phyloP scores from a whole-genome alignment of 257 asterid genomes.

The Solanum rostratum region DNA sequence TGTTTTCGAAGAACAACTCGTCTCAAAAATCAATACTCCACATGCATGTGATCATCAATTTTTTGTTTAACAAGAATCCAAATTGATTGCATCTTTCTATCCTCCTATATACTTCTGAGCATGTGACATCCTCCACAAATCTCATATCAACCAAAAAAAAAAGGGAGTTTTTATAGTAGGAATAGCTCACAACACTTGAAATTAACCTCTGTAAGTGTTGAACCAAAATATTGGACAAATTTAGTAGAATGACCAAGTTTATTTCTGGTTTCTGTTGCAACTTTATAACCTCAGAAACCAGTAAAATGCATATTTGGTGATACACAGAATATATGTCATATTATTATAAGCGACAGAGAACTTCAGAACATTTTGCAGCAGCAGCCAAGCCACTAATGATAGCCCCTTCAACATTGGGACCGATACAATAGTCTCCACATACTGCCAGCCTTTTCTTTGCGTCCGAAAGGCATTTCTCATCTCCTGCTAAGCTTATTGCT shows the following conservation, averaged over 20 bases:
- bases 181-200: background rate
- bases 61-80: too few relatives aligned
- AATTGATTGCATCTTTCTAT: too few relatives aligned
- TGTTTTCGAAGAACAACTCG: too few relatives aligned
- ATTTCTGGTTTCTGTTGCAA: background rate
- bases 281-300: background rate
- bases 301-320: background rate
- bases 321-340: background rate
- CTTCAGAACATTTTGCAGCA: constrained; percentile 47
- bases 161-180: too few relatives aligned
- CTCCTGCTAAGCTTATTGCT: constrained; percentile 40
- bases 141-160: too few relatives aligned
- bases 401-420: constrained; percentile 85
- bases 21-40: too few relatives aligned
- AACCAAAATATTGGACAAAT: background rate
- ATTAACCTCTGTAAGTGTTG: background rate
- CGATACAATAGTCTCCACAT: constrained; percentile 77
- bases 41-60: background rate
- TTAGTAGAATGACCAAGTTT: background rate
- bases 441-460: constrained; percentile 53
- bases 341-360: constrained; percentile 22
- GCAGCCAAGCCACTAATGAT: constrained; percentile 77
- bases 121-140: too few relatives aligned
- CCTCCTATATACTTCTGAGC: too few relatives aligned
- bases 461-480: constrained; percentile 72